Evolutionary conservation across 768 basidiomycete genomes (phyloP), one percentile per base, ranked within the genome.

Genomic region (Ramaria rubella): DNA sequence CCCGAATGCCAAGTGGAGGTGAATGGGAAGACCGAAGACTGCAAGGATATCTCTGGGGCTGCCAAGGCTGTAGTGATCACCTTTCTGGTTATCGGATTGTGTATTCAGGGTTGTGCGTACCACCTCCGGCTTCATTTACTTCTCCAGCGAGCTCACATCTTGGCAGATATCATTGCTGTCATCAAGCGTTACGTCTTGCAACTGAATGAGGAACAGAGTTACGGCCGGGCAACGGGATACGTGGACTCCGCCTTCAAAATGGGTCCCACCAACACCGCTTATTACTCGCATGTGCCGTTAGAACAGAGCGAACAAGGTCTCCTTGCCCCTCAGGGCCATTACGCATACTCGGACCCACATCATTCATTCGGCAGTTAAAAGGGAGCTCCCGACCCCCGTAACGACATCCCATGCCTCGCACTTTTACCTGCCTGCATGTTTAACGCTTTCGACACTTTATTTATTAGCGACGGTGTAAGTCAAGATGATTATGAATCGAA

Each of bases 171-270:
- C 14, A 19, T 34, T 23, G 21, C 33, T 5, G 49, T 34, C 24
- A 51, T 46, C 44, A 14, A 24, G 11, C 44, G 44, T 23, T 46
- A 46, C 23, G 44, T 46, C 23, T 11, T 9, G n/a, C 31, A 33
- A 15, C 31, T 51, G 49, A 19, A 51, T 5, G 49, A 51, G 19
- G 49, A 51, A 30, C 49, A 51, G 15, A 51, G 12, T 30, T 51
- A 51, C 30, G 17, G 24, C 49, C 30, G 31, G 9, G 19, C 30
- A 51, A 15, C 31, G 49, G 33, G 31, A 14, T 4, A 12, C 9
- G 49, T 36, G 15, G 31, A 51, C 3, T 15, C 49, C 30, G 30
- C 49, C n/a, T 51, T 51, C 33, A 51, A 36, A 5, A 14, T 51
- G 49, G 21, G 33, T 15, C 49, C 49, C 24, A 19, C 30, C 5